Percentiles rank a stretch among this genome's conserved stretches.
Conservation (phyloP, 2,329 filamentous ascomycete genomes). For the Emergomyces pasteurianus region DNA sequence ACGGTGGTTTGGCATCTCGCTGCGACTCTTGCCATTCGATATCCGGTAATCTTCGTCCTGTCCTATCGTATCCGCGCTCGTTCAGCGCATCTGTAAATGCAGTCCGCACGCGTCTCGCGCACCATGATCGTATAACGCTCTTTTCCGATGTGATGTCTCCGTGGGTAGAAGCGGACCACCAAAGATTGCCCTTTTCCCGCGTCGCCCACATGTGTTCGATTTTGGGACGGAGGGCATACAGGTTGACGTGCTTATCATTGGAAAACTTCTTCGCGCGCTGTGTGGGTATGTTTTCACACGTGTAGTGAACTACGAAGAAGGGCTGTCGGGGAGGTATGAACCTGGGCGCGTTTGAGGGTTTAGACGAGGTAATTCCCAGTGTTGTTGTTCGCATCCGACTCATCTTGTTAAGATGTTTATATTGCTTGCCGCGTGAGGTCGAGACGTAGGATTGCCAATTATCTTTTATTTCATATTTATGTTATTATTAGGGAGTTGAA, state of each 20-base stretch:
- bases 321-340: background rate
- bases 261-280: background rate
- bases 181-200: conserved; percentile 33
- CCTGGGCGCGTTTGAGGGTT: background rate
- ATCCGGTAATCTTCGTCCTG: background rate
- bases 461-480: background rate
- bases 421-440: background rate
- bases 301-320: background rate
- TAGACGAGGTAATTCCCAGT: background rate
- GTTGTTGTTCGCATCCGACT: background rate
- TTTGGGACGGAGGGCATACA: conserved; percentile 24
- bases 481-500: background rate
- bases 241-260: conserved; percentile 14
- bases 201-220: conserved; percentile 24
- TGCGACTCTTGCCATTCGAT: conserved; percentile 1
- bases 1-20: background rate
- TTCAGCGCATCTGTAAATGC: conserved; percentile 37
- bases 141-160: conserved; percentile 22
- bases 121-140: conserved; percentile 37
- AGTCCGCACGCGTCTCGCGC: conserved; percentile 30
- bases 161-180: conserved; percentile 33
- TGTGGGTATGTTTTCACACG: background rate
- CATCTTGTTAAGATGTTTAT: background rate
- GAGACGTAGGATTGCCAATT: background rate
- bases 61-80: conserved; percentile 28